Evolutionary conservation across 108 stramenopile genomes (phyloP).

Genomic region (Licmophora abbreviata): DNA sequence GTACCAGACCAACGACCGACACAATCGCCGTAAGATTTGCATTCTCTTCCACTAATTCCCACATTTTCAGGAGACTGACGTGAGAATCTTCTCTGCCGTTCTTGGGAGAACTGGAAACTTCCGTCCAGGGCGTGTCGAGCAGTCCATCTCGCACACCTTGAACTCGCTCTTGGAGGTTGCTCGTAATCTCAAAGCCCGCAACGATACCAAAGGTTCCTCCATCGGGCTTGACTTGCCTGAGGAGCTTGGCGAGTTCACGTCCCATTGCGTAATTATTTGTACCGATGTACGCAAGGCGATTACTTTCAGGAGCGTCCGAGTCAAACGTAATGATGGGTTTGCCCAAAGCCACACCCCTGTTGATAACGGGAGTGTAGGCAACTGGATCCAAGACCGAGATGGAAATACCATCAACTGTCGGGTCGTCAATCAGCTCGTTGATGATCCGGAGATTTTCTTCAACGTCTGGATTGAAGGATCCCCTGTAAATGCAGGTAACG

Average conservation of each 20-base stretch:
- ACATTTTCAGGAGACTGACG: conserved; percentile 7
- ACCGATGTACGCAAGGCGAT: conserved; percentile 21
- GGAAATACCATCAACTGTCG: background rate
- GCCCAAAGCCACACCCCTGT: background rate
- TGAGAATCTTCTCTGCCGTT: conserved; percentile 5
- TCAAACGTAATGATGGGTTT: conserved; percentile 27
- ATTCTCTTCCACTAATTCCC: no score
- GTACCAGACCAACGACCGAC: no score
- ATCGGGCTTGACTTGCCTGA: conserved; percentile 12
- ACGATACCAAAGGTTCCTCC: conserved; percentile 18
- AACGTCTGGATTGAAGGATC: background rate
- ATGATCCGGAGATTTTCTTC: background rate
- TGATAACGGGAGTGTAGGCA: background rate
- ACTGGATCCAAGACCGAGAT: background rate
- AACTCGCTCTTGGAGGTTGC: conserved; percentile 9
- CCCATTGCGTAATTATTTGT: conserved; percentile 24
- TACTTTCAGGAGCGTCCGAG: conserved; percentile 16
- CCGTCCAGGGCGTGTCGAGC: conserved; percentile 4
- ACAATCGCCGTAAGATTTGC: no score
- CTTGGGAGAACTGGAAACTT: conserved; percentile 7
- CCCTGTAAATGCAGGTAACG: background rate
- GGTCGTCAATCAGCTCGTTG: background rate
- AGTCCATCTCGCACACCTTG: conserved; percentile 10
- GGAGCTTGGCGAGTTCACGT: conserved; percentile 6
- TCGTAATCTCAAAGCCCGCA: no score